Conservation (phyloP, 1,284 basidiomycete genomes). For the Trichosporon faecale region DNA sequence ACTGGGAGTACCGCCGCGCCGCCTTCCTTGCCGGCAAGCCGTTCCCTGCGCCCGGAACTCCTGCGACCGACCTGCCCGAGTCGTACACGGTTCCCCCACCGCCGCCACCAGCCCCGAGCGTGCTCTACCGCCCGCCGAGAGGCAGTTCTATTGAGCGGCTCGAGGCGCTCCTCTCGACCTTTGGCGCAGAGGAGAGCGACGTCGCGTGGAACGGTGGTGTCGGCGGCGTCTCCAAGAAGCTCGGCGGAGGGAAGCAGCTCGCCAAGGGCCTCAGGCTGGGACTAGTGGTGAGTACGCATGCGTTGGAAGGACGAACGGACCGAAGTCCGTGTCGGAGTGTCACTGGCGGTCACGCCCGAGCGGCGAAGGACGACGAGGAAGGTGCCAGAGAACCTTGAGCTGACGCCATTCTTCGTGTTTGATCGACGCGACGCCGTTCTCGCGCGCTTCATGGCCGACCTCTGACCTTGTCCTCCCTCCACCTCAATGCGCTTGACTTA, state of each 20-base stretch:
- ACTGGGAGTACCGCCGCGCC: slow-evolving; percentile 44
- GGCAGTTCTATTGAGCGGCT: slow-evolving; percentile 28
- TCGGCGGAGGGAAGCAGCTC: slow-evolving; percentile 37
- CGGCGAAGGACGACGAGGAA: too few relatives aligned
- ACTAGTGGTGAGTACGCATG: slow-evolving; percentile 39
- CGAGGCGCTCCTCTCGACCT: slow-evolving; percentile 35
- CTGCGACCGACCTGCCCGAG: slow-evolving; percentile 17
- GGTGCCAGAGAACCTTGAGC: not conserved
- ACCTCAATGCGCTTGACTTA: not conserved
- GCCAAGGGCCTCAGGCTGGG: slow-evolving; percentile 40
- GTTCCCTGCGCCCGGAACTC: slow-evolving; percentile 22
- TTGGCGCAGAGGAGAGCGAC: slow-evolving; percentile 39
- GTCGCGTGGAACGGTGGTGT: slow-evolving; percentile 44
- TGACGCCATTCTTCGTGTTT: not conserved
- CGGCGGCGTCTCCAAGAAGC: slow-evolving; percentile 33
- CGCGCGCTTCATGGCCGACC: too few relatives aligned
- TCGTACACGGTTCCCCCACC: slow-evolving; percentile 27
- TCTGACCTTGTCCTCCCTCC: not conserved
- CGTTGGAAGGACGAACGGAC: not conserved
- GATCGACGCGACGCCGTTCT: not conserved
- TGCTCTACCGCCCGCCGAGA: not conserved
- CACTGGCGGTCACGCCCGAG: too few relatives aligned
- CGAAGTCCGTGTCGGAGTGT: not conserved
- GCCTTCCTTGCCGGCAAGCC: slow-evolving; percentile 42
- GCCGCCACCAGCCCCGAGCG: slow-evolving; percentile 21